Evolutionary conservation across 108 stramenopile genomes (phyloP), one percentile per base, ranked within the genome.

Genomic region (Fragilariopsis cylindrus): DNA sequence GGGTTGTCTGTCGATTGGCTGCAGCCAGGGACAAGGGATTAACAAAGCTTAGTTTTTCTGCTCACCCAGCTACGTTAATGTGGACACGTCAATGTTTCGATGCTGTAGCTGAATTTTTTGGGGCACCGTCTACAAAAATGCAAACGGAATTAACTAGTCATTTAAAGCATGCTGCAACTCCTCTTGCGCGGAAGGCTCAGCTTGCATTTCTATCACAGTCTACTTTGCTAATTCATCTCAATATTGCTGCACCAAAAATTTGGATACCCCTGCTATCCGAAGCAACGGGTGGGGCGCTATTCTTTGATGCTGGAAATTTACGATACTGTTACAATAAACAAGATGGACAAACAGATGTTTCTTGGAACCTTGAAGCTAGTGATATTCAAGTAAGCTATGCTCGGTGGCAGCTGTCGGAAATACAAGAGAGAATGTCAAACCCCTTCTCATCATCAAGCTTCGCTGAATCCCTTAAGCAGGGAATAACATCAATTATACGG

Each of bases 151-250:
- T 91, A 39, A 74, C 84, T 5, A 77, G 73, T 6, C 81, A 88
- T 65, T 74, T 93, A n/a, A 68, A 83, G 54, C 88, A 83, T 72
- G 90, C 81, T 48, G 85, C 92, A 11, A 93, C 92, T n/a, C 90
- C 88, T 13, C 75, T 88, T 47, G 92, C 92, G 15, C 72, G 89
- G 39, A 87, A 84, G 71, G 88, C 90, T 15, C 88, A 88, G 53
- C 69, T 91, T 30, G 90, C 90, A 15, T 72, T 93, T 49, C 66
- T 87, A 5, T 88, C 86, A n/a, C 92, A 90, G 8, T 80, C 78
- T 13, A 76, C 86, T 48, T 54, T 89, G 15, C 72, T 78, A 16
- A 60, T 93, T 18, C 78, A 83, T 62, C 48, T 93, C 9, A 86
- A 87, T 52, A 76, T 91, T 1, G 78, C 84, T n/a, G 86, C 90